Evolutionary conservation across 2,329 filamentous ascomycete genomes (phyloP), one percentile per base, ranked within the genome.

Genomic region (Knoxdaviesia proteae): DNA sequence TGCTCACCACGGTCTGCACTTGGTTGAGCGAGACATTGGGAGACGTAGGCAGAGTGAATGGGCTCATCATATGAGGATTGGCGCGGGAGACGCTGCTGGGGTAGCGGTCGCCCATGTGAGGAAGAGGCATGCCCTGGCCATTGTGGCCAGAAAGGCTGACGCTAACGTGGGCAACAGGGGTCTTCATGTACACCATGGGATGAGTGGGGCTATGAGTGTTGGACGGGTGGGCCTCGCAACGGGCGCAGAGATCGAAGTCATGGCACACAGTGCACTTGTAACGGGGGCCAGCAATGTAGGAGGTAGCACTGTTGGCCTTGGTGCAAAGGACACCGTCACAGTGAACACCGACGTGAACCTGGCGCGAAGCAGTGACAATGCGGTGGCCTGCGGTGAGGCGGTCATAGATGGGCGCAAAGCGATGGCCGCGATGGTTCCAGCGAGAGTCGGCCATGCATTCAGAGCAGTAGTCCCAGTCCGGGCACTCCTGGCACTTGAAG

Each of bases 261-360:
- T 92, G 71, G 66, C 90, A 98, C 44, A 98, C 80, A 42, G 88
- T 84, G 56, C 90, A 98, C 74, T 98, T 98, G 72, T 90, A 98
- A 49, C 90, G 83, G 47, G 80, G 71, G 42, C 90, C 92, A 43
- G 70, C 69, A 53, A 98, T 94, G 61, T 86, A 94, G 32, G 46
- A 43, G 34, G 64, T 73, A 67, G 54, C 65, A 56, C 56, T 68
- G 56, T 50, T 60, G 50, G 52, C 67, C 51, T 60, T 66, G 11
- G 48, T 65, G 70, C 90, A 98, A 38, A 94, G 69, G 30, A 87
- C 87, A 1, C 90, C 90, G 58, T 98, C 90, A 55, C 90, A 98
- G 68, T 81, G 92, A 55, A 96, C 88, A 45, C 87, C 88, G 48
- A 69, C 67, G 56, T 98, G 90, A 50, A 36, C 38, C 7, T 54